phyloP scores from a whole-genome alignment of 2,329 filamentous ascomycete genomes.

The Colletotrichum orbiculare region DNA sequence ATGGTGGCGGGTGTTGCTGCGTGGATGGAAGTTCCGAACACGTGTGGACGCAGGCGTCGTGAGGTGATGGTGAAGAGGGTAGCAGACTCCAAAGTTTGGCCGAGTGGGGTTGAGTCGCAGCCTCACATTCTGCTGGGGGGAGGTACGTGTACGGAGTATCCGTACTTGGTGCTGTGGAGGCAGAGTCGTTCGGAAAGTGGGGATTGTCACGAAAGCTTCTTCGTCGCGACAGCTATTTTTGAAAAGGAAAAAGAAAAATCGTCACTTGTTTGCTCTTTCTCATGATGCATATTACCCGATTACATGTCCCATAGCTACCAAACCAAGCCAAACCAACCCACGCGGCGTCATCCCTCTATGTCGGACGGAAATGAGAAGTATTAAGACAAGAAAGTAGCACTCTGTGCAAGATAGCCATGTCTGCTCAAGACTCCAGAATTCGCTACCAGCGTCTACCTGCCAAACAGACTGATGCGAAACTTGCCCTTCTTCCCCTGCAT shows the following conservation, averaged over 20 bases:
- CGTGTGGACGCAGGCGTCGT: neutral
- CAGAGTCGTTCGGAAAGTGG: too few species aligned
- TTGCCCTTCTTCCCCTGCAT: slow-evolving; percentile 31
- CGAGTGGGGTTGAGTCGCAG: neutral
- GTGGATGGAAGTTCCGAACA: neutral
- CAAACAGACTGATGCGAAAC: slow-evolving; percentile 36
- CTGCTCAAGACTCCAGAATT: too few species aligned
- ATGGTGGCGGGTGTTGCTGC: too few species aligned
- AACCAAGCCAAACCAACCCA: neutral
- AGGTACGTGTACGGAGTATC: too few species aligned
- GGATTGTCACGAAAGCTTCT: neutral
- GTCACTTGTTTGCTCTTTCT: neutral
- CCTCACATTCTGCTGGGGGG: neutral
- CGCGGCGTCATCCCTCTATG: too few species aligned
- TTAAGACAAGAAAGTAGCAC: neutral
- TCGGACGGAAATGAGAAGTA: neutral
- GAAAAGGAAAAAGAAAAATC: neutral
- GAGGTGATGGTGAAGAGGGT: neutral
- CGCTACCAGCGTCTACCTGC: slow-evolving; percentile 18
- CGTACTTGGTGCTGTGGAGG: too few species aligned
- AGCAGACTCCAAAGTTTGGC: neutral
- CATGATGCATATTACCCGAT: neutral
- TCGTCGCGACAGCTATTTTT: neutral
- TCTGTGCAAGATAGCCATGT: neutral
- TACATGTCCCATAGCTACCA: neutral